Base-by-base conservation (phyloP, 495 filamentous ascomycete species). In the Tirmania nivea region DNA sequence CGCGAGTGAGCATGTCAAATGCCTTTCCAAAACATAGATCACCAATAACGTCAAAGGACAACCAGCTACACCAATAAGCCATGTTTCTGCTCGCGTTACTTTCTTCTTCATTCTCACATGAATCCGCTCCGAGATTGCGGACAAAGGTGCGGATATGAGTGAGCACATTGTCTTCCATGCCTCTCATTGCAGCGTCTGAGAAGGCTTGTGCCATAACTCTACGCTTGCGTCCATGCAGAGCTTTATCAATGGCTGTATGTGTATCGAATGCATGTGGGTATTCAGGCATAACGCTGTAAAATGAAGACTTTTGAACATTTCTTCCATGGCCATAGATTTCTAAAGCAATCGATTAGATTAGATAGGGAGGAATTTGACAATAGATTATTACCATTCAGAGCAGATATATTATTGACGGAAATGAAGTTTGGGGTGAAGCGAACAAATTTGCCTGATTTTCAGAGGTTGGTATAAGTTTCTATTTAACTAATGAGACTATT, bases 11-110 rank as follows among this genome's bases (percentile, higher is more conserved):
- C 80, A 81, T 82, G 52, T 75, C 72, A 66, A 82, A 82, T 20
- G 77, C 70, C 63, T 82, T 81, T 12, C 78, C 78, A 58, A 83
- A 84, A 57, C 72, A 74, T 12, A 86, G 59, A 45, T 83, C 78
- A 2, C 79, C 79, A 61, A 84, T 75, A 17, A 83, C 75, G 57
- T 86, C 81, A 68, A 82, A 84, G 37, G 74, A 73, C 8, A 81
- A 68, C 65, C 75, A 83, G 62, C 75, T 79, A 53, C 70, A 71
- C 77, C 76, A 80, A 58, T 77, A 68, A 0, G 76, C 68, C 67
- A 81, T 73, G 61, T 81, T 72, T 16, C 48, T 16, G n/a, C n/a
- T 12, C 11, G n/a, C 48, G 11, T 16, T 25, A 6, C 16, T 21
- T 14, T 14, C 39, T 4, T 8, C 9, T 8, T 45, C 39, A 45